These are phyloP conservation scores for Plectosphaerella cucumerina DNA, from an alignment of 2,329 filamentous ascomycete species.

Conservation along the genomic window DNA sequence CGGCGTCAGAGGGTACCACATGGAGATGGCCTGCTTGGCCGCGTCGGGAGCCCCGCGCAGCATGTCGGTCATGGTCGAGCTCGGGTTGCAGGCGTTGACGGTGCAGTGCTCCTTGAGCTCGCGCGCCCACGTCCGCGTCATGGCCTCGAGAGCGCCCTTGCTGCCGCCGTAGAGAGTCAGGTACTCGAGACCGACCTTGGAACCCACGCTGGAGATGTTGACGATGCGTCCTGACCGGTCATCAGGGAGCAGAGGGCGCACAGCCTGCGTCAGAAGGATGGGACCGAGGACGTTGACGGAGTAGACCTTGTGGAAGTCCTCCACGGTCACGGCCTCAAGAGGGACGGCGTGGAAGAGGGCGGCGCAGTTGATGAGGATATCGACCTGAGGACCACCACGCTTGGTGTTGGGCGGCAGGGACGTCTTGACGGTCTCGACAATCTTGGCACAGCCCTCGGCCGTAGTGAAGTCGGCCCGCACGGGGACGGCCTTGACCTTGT, in stretches of 20 bases:
- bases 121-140: conserved; percentile 58
- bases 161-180: conserved; percentile 58
- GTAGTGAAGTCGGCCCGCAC: conserved; percentile 62
- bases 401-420: conserved; percentile 34
- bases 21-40: conserved; percentile 29
- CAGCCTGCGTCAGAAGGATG: conserved; percentile 49
- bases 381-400: conserved; percentile 47
- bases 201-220: conserved; percentile 50
- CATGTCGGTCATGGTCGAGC: conserved; percentile 26
- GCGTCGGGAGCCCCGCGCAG: conserved; percentile 51
- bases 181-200: conserved; percentile 46
- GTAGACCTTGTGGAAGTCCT: conserved; percentile 51
- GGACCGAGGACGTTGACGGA: conserved; percentile 56
- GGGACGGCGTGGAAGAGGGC: conserved; percentile 43
- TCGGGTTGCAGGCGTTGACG: conserved; percentile 55
- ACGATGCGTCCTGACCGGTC: conserved; percentile 56
- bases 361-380: conserved; percentile 57
- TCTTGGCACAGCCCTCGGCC: conserved; percentile 46
- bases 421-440: conserved; percentile 47
- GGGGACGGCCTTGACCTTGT: conserved; percentile 45
- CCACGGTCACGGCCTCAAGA: conserved; percentile 39
- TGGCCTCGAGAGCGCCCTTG: conserved; percentile 57
- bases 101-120: conserved; percentile 54
- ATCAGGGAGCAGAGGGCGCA: conserved; percentile 48
- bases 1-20: conserved; percentile 43